Evolutionary conservation across 305 asterid species (phyloP).

Genomic region (Fraxinus sp.): DNA sequence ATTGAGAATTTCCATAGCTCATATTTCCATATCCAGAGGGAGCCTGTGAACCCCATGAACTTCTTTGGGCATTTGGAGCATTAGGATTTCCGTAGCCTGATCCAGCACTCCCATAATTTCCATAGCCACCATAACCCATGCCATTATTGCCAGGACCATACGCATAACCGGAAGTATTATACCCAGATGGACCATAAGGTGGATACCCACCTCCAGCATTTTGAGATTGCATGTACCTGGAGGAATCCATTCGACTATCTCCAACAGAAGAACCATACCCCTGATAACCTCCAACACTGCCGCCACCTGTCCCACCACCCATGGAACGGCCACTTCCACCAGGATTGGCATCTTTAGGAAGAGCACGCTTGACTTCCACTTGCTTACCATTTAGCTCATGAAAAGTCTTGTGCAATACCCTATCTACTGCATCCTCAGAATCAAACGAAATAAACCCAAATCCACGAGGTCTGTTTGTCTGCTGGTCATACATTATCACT

Average conservation of each 20-base stretch:
- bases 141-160: constrained; percentile 63
- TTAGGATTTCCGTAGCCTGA: constrained; percentile 72
- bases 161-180: constrained; percentile 59
- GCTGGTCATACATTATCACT: constrained; percentile 18
- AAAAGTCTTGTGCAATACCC: neutral
- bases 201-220: constrained; percentile 65
- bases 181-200: constrained; percentile 72
- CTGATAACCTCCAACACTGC: constrained; percentile 53
- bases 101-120: constrained; percentile 59
- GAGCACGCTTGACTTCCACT: constrained; percentile 32
- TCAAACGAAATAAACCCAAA: constrained; percentile 32
- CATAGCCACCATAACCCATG: constrained; percentile 76
- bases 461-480: constrained; percentile 18
- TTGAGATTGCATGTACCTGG: constrained; percentile 63
- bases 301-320: constrained; percentile 41
- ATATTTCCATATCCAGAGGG: constrained; percentile 65
- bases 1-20: constrained; percentile 70
- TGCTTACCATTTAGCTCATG: constrained; percentile 5
- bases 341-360: constrained; percentile 53
- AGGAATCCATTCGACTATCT: constrained; percentile 69
- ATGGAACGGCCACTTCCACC: constrained; percentile 45
- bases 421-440: constrained; percentile 18
- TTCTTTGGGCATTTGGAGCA: constrained; percentile 58
- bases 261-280: constrained; percentile 60
- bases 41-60: constrained; percentile 65